These are phyloP conservation scores for Exophiala phaeomuriformis DNA, from an alignment of 2,329 filamentous ascomycete genomes.

Conservation along the genomic window DNA sequence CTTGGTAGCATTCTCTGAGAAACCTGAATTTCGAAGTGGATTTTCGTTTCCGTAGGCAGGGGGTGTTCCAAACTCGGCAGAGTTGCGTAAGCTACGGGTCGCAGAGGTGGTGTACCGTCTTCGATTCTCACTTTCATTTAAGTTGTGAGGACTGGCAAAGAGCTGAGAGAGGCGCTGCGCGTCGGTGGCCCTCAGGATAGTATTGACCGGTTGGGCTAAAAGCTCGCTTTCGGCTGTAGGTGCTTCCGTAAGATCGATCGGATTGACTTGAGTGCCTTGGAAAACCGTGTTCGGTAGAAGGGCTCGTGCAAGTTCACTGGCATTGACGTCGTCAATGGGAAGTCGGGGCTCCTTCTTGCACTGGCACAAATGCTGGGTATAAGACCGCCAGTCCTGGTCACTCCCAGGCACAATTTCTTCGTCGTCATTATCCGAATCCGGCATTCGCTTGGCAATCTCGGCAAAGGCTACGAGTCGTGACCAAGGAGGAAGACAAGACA, in stretches of 20 bases:
- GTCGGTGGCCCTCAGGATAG: constrained; percentile 16
- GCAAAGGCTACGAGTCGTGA: constrained; percentile 20
- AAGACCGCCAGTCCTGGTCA: constrained; percentile 13
- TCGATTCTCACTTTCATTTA: background rate
- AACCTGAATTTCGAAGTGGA: background rate
- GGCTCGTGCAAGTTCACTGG: constrained; percentile 16
- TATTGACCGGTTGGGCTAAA: constrained; percentile 20
- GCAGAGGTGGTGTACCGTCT: background rate
- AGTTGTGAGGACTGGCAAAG: background rate
- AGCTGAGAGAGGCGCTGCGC: constrained; percentile 11
- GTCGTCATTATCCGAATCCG: constrained; percentile 17
- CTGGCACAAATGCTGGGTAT: constrained; percentile 9
- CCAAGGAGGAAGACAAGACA: constrained; percentile 15
- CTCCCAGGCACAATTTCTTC: constrained; percentile 14
- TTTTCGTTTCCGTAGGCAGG: background rate
- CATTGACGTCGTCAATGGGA: constrained; percentile 5
- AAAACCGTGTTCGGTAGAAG: constrained; percentile 18
- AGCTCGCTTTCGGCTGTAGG: constrained; percentile 10
- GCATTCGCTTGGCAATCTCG: constrained; percentile 17
- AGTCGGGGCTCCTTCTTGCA: constrained; percentile 6
- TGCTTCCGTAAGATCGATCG: constrained; percentile 4
- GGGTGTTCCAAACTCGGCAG: background rate
- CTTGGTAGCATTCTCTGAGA: background rate
- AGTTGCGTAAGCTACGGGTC: background rate
- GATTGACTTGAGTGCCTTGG: constrained; percentile 5